phyloP scores from a whole-genome alignment of 2,329 filamentous ascomycete species.

The Scedosporium boydii region DNA sequence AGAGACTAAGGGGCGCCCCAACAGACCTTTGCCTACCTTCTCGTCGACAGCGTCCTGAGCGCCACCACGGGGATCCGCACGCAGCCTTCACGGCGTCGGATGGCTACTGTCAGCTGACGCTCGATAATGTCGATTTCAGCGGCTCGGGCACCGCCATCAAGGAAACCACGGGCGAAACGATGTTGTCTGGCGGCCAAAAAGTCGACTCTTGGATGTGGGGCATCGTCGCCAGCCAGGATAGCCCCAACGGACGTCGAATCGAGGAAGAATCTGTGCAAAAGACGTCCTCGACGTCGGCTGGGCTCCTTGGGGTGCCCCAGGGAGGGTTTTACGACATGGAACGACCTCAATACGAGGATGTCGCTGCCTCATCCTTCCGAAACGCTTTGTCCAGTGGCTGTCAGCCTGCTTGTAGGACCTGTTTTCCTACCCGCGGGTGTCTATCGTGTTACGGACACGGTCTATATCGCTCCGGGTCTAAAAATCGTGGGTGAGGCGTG shows the following conservation, averaged over 20 bases:
- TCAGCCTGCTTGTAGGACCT: neutral
- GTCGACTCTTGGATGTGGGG: neutral
- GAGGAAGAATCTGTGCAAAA: neutral
- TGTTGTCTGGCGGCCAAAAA: neutral
- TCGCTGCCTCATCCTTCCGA: neutral
- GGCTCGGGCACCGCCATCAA: neutral
- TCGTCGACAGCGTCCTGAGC: constrained; percentile 5
- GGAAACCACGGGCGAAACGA: neutral
- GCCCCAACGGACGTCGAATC: neutral
- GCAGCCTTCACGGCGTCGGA: neutral
- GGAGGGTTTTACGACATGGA: neutral
- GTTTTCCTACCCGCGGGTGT: constrained; percentile 18
- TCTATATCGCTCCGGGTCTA: constrained; percentile 21
- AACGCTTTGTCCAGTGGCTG: neutral
- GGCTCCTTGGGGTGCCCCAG: neutral
- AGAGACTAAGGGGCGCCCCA: neutral
- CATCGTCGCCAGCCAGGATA: neutral
- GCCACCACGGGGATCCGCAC: neutral
- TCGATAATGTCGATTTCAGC: neutral
- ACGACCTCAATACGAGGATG: neutral
- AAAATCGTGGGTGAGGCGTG: constrained; percentile 28
- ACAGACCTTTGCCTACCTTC: neutral
- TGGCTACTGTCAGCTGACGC: neutral
- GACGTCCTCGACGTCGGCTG: neutral
- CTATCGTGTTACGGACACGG: constrained; percentile 21